These are phyloP conservation scores for Ceratobasidium sp. DNA, from an alignment of 1,284 basidiomycete genomes.

Conservation along the genomic window DNA sequence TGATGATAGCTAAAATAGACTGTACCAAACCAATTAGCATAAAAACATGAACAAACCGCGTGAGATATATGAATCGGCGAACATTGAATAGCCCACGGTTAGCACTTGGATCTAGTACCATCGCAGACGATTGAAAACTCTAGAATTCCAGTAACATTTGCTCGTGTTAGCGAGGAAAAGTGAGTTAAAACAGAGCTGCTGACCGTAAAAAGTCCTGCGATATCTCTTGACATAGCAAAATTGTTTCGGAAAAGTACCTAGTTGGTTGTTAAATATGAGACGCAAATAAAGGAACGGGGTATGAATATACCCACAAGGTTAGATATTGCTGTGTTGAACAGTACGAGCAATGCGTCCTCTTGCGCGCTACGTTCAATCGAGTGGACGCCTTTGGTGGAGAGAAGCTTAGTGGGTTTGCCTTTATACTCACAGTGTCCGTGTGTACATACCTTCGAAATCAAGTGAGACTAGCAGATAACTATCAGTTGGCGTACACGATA, in stretches of 20 bases:
- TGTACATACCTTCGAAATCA: conserved; percentile 66
- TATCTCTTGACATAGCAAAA: conserved; percentile 50
- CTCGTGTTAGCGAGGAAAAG: neutral
- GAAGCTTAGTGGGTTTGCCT: neutral
- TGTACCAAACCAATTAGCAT: conserved; percentile 43
- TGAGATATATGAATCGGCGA: no score
- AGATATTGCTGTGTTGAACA: conserved; percentile 73
- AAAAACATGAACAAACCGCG: neutral
- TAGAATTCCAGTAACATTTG: conserved; percentile 52
- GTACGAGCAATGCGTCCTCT: conserved; percentile 69
- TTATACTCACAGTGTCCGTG: neutral
- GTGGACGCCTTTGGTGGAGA: conserved; percentile 61
- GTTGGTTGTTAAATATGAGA: neutral
- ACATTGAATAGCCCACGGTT: conserved; percentile 66
- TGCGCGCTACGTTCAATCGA: conserved; percentile 70
- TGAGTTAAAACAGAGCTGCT: neutral
- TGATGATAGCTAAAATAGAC: conserved; percentile 68
- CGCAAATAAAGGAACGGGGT: no score
- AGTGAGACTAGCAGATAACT: conserved; percentile 66
- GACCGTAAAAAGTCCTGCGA: conserved; percentile 63
- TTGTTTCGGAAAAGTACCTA: conserved; percentile 61
- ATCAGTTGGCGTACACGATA: conserved; percentile 68
- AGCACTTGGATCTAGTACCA: conserved; percentile 66
- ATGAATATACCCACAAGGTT: conserved; percentile 58
- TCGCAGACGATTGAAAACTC: conserved; percentile 71